Evolutionary conservation across 1,139 yeast species (phyloP), one percentile per base, ranked within the genome.

Genomic region (Cylindricascospora bacillispora): DNA sequence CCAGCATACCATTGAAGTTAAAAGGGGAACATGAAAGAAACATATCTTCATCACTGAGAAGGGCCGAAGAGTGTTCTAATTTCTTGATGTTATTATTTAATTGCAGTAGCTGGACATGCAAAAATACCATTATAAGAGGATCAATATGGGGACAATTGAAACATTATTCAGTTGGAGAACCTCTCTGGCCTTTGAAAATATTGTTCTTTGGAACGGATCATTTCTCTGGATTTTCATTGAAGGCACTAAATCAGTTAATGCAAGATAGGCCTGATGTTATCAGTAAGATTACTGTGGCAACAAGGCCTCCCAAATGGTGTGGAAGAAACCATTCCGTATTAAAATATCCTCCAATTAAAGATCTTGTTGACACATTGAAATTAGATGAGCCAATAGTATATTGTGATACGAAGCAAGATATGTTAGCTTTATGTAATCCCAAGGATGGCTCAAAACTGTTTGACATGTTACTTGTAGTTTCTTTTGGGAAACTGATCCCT

Each of bases 401-500:
- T 21, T 92, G 86, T 1, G 94, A 83, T 35, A 46, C 67, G 0
- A 49, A 55, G 1, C 34, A 47, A 0, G 86, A 82, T 19, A 72
- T 85, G 32, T 35, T 54, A n/a, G n/a, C n/a, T 9, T 6, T 15
- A 16, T 15, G 26, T 13, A 16, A 18, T 18, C 27, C 22, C 15
- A 19, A 4, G 11, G 5, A 7, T 16, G 15, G 5, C 11, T 26
- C 12, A 1, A 36, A 47, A 2, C 36, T 49, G 1, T 79, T 66
- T 46, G 70, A 80, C 41, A 50, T 85, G 41, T 77, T 85, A 0
- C 63, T 89, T 15, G 95, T 97, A 0, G 97, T 85, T 1, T 83
- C 95, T 0, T 89, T 73, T 49, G 98, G 98, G 0, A 64, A 63
- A 31, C 59, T 86, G 28, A 82, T 89, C 5, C 95, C 97, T 0